Percentiles rank a stretch among this genome's conserved stretches.
Conservation (phyloP, 192 early-diverging fungal genomes). For the Rhizophagus sp. region DNA sequence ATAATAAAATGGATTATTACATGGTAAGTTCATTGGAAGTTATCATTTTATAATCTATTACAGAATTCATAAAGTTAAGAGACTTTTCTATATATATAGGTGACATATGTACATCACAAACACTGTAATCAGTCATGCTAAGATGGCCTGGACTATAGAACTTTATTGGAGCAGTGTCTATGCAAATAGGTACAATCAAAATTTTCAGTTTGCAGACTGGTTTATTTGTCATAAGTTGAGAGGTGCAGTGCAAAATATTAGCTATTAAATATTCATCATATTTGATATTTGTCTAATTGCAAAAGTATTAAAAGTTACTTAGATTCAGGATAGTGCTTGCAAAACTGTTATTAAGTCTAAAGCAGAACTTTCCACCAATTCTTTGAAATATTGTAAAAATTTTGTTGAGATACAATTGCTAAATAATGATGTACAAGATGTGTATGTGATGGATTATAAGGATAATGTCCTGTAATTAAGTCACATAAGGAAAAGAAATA, state of each 20-base stretch:
- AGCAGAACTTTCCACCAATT: neutral
- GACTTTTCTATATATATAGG: neutral
- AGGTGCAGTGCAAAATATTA: neutral
- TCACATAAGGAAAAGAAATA: too few species aligned
- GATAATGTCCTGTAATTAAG: neutral
- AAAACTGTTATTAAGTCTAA: neutral
- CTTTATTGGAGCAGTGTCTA: neutral
- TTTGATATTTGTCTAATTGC: conserved; percentile 3
- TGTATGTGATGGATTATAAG: neutral
- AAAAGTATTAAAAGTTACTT: conserved; percentile 5
- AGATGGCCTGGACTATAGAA: neutral
- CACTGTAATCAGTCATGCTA: neutral
- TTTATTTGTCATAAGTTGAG: neutral
- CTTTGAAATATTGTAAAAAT: conserved; percentile 3
- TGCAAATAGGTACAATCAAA: conserved; percentile 12
- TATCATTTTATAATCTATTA: neutral
- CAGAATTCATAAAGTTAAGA: conserved; percentile 16
- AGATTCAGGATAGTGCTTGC: neutral
- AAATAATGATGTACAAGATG: neutral
- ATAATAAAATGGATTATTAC: neutral
- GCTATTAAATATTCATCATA: conserved; percentile 6
- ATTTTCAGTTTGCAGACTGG: neutral
- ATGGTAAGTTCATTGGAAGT: neutral
- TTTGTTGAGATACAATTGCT: conserved; percentile 37
- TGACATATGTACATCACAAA: conserved; percentile 10